Base-by-base conservation (phyloP, 1,284 basidiomycete species). In the Heterobasidion annosum region DNA sequence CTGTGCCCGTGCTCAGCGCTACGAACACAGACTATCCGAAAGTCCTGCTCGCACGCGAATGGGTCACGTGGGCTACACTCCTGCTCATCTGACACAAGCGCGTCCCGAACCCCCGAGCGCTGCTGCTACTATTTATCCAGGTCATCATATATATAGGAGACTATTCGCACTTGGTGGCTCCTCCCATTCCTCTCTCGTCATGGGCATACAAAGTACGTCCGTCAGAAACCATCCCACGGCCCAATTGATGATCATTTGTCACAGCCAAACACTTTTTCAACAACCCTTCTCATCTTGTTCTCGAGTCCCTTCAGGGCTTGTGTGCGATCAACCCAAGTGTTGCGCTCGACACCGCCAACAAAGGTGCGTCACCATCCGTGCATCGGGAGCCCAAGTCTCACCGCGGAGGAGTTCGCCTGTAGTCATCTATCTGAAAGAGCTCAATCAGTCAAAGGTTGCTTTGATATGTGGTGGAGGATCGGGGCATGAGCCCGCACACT, bases 401-500 rank as follows among this genome's bases (percentile, higher is more conserved):
- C 33, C 9, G 57, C 3, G 4, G 37, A 40, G 10, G 6, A 12
- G 6, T n/a, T 10, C 7, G 37, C 37, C 12, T 15, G 19, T 59
- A 91, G 87, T 88, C 54, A 74, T 92, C 34, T 82, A 85, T 63
- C 68, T 82, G 45, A 70, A 78, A 13, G 63, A 75, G 13, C 77
- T 69, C 25, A 79, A 86, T 65, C 75, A 71, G 52, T 77, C 79
- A 37, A 83, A 85, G 64, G 93, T 96, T 47, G 81, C 89, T 2
- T 71, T 96, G 19, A 78, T 97, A 63, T 93, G 88, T 59, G 93
- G 93, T 25, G 93, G 94, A 25, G 93, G 93, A 42, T 86, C 88
- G 35, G 94, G 94, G 1, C 93, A 96, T 67, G 93, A 96, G 65
- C 93, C 93, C 25, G 81, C 91, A 16, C 88, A 93, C 68, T 81